phyloP scores from a whole-genome alignment of 257 asterid genomes.

The Ballota nigra region DNA sequence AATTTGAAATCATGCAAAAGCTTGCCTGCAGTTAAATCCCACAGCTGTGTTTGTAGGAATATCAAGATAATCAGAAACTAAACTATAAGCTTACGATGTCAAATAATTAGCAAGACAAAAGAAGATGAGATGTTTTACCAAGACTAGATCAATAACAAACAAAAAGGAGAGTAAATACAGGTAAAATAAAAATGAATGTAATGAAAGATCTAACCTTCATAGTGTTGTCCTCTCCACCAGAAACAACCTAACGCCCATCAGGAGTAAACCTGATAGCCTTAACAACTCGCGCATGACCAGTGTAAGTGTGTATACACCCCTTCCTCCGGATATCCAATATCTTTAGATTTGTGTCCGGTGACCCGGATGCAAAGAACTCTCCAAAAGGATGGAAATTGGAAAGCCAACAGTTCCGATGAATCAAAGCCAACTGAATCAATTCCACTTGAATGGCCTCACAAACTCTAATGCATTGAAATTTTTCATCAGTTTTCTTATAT shows the following conservation, averaged over 20 bases:
- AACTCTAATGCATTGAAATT: slow-evolving; percentile 55
- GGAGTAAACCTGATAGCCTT: slow-evolving; percentile 92
- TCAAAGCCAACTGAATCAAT: too few species aligned
- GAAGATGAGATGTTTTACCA: slow-evolving; percentile 11
- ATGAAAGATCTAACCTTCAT: slow-evolving; percentile 63
- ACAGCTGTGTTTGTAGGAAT: too few species aligned
- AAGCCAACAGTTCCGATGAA: slow-evolving; percentile 84
- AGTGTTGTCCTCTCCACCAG: slow-evolving; percentile 97
- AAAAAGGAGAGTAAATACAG: not conserved
- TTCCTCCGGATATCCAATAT: slow-evolving; percentile 99
- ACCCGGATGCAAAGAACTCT: slow-evolving; percentile 98
- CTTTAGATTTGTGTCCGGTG: slow-evolving; percentile 91
- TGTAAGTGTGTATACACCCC: slow-evolving; percentile 98
- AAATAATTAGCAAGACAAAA: not conserved
- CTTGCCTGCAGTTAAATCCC: too few species aligned
- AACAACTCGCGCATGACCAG: slow-evolving; percentile 95
- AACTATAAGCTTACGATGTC: not conserved
- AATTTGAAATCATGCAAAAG: too few species aligned
- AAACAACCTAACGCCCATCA: slow-evolving; percentile 98
- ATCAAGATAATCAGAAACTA: too few species aligned
- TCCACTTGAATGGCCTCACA: slow-evolving; percentile 98
- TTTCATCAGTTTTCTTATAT: slow-evolving; percentile 27
- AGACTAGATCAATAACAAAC: slow-evolving; percentile 19
- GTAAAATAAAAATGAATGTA: slow-evolving; percentile 9
- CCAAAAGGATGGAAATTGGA: slow-evolving; percentile 98